phyloP scores from a whole-genome alignment of 2,329 filamentous ascomycete species.

The Penicillium sumatraense region DNA sequence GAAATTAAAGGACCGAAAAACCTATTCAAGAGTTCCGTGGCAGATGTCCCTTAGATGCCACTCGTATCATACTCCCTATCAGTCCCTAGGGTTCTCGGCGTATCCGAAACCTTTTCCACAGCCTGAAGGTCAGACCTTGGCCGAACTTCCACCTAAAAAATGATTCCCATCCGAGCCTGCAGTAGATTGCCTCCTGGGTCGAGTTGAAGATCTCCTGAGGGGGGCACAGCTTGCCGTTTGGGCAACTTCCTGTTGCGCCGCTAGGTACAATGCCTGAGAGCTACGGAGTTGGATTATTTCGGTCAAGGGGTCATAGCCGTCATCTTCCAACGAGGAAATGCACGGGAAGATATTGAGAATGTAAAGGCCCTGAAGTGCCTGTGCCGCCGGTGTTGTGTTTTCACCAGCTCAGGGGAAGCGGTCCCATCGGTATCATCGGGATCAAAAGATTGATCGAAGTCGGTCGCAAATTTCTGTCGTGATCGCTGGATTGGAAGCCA shows the following conservation, averaged over 20 bases:
- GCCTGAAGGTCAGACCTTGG: neutral
- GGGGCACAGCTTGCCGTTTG: slow-evolving; percentile 5
- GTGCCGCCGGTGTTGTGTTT: neutral
- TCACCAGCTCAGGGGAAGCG: slow-evolving; percentile 13
- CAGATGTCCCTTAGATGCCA: neutral
- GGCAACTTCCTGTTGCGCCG: slow-evolving; percentile 10
- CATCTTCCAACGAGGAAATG: slow-evolving; percentile 11
- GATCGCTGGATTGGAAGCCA: slow-evolving; percentile 19
- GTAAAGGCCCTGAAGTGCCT: slow-evolving; percentile 5
- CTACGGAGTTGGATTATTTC: slow-evolving; percentile 13
- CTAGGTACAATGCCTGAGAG: slow-evolving; percentile 10
- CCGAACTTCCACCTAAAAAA: slow-evolving; percentile 17
- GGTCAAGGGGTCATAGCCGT: slow-evolving; percentile 9
- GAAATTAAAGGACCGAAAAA: neutral
- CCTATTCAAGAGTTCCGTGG: neutral
- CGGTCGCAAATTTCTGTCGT: slow-evolving; percentile 14
- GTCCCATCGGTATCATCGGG: slow-evolving; percentile 13
- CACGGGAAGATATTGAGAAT: slow-evolving; percentile 18
- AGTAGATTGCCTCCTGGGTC: slow-evolving; percentile 14
- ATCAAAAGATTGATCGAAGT: slow-evolving; percentile 13
- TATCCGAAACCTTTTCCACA: neutral
- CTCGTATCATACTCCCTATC: neutral
- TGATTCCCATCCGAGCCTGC: slow-evolving; percentile 5
- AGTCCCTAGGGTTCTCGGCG: neutral
- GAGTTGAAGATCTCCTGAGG: slow-evolving; percentile 5